A percentile compares a stretch with the other conserved stretches of the same genome.
phyloP scores from a whole-genome alignment of 164 flowering plant genomes.

The Stephania japonica region DNA sequence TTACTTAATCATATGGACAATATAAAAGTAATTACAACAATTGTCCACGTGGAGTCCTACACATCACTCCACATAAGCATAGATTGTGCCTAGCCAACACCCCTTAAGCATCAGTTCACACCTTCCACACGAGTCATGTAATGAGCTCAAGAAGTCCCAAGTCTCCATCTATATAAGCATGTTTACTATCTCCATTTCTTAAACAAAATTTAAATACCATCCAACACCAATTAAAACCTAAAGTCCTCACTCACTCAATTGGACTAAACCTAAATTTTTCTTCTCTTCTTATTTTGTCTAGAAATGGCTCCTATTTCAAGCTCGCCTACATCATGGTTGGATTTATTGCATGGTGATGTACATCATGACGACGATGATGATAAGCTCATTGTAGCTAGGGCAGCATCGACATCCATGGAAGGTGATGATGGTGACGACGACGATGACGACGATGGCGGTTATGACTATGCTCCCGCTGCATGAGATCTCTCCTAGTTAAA shows the following conservation, averaged over 20 bases:
- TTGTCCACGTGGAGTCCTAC: background rate
- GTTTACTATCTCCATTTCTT: background rate
- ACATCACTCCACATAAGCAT: background rate
- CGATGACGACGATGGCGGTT: conserved; percentile 3
- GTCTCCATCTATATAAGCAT: background rate
- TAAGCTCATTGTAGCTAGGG: background rate
- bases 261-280: background rate
- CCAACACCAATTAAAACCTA: background rate
- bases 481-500: background rate
- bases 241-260: background rate
- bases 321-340: background rate
- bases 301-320: background rate
- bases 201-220: background rate
- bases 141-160: background rate
- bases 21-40: no score
- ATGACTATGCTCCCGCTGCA: conserved; percentile 8
- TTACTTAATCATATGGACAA: no score
- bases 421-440: background rate
- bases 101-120: background rate
- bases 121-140: background rate
- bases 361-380: background rate
- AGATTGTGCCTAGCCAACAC: background rate
- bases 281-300: background rate
- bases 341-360: background rate
- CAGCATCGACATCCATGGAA: background rate